Conservation (phyloP, 768 basidiomycete species). For the Phallus indusiatus region DNA sequence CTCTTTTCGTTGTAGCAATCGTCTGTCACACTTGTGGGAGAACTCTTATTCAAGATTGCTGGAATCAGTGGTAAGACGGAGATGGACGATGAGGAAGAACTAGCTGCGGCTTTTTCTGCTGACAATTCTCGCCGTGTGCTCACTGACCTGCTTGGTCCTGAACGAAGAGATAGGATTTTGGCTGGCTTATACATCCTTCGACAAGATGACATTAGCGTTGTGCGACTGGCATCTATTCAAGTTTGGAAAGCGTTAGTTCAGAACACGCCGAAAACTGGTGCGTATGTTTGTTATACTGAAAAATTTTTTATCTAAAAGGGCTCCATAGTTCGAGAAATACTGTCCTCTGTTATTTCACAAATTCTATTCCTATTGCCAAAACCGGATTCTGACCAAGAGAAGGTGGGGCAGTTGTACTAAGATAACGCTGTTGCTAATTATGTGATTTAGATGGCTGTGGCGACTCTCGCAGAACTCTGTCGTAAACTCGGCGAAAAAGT, state of each 20-base stretch:
- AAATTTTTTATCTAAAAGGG: not conserved
- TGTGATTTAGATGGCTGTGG: conserved; percentile 61
- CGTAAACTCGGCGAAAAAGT: conserved; percentile 94
- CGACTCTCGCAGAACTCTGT: conserved; percentile 82
- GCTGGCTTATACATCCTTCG: conserved; percentile 87
- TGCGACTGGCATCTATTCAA: conserved; percentile 84
- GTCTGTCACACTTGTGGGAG: conserved; percentile 91
- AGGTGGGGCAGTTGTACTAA: conserved; percentile 38
- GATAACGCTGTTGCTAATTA: not conserved
- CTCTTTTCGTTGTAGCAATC: conserved; percentile 54
- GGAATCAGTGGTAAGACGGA: conserved; percentile 88
- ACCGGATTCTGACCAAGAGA: conserved; percentile 78
- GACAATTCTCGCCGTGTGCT: conserved; percentile 83
- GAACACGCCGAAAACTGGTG: conserved; percentile 87
- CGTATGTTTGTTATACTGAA: conserved; percentile 10
- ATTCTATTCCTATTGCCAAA: conserved; percentile 71
- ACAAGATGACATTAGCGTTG: conserved; percentile 83
- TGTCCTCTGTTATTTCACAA: conserved; percentile 74
- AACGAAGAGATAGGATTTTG: conserved; percentile 84
- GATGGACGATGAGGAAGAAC: conserved; percentile 66
- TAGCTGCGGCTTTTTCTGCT: conserved; percentile 51
- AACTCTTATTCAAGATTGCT: conserved; percentile 91
- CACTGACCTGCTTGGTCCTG: conserved; percentile 77
- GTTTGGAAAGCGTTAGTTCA: conserved; percentile 98
- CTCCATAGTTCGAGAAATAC: conserved; percentile 70